Conservation (phyloP, 768 basidiomycete genomes). For the Pulveroboletus sp. region DNA sequence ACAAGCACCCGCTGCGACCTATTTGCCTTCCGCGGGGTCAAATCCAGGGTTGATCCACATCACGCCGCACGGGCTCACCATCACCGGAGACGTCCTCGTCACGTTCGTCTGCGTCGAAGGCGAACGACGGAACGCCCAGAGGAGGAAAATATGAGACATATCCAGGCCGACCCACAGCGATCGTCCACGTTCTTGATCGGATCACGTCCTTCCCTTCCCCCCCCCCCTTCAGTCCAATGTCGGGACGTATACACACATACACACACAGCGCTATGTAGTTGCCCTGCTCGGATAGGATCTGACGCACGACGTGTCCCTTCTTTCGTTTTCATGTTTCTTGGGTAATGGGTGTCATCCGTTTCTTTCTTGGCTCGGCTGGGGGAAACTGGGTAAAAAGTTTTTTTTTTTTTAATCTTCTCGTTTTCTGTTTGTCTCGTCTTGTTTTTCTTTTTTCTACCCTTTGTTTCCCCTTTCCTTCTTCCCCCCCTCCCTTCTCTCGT, state of each 20-base stretch:
- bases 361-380: not conserved
- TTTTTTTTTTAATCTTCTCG: not conserved
- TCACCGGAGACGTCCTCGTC: conserved; percentile 29
- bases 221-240: too few species aligned
- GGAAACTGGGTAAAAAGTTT: not conserved
- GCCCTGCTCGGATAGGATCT: too few species aligned
- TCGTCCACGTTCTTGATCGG: too few species aligned
- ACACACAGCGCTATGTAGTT: too few species aligned
- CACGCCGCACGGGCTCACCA: conserved; percentile 31
- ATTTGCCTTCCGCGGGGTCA: conserved; percentile 18
- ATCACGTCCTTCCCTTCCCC: too few species aligned
- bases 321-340: too few species aligned
- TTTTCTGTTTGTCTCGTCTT: not conserved
- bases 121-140: conserved; percentile 28
- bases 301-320: too few species aligned
- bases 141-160: conserved; percentile 8
- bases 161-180: too few species aligned
- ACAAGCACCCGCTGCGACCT: conserved; percentile 31
- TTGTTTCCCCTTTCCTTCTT: too few species aligned
- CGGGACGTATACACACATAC: too few species aligned
- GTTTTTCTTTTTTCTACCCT: not conserved
- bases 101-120: conserved; percentile 32
- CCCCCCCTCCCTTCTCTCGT: not conserved
- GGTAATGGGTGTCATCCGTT: not conserved
- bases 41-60: conserved; percentile 31